Evolutionary conservation across 345 rosid species (phyloP).

Genomic region (Camelina sativa): DNA sequence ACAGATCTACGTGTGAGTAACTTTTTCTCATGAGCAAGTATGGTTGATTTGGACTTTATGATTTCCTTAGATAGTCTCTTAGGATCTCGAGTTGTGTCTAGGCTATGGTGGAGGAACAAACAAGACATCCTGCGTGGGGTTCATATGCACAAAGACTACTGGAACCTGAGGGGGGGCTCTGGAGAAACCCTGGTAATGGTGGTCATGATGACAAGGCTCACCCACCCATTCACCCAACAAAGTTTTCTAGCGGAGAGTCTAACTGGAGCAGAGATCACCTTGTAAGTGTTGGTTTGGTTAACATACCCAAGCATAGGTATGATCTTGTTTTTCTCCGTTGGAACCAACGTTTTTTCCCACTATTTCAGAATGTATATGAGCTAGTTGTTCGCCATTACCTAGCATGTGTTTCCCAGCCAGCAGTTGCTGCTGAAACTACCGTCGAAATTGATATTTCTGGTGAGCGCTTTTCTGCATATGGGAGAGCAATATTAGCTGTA

Average conservation of each 20-base stretch:
- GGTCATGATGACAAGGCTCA: constrained; percentile 99
- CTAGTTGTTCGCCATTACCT: constrained; percentile 95
- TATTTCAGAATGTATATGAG: constrained; percentile 81
- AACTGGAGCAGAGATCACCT: constrained; percentile 91
- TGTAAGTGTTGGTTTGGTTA: constrained; percentile 50
- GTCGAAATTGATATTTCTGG: constrained; percentile 97
- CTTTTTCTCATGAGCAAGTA: constrained; percentile 37
- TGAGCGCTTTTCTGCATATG: constrained; percentile 83
- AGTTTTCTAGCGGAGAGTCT: constrained; percentile 83
- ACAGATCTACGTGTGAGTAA: constrained; percentile 90
- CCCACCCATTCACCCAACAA: constrained; percentile 98
- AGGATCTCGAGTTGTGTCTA: constrained; percentile 44
- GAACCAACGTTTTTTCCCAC: constrained; percentile 5
- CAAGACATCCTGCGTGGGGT: constrained; percentile 91
- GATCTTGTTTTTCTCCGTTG: not conserved
- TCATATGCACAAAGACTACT: constrained; percentile 79
- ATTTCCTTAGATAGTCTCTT: constrained; percentile 34
- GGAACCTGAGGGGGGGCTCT: constrained; percentile 75
- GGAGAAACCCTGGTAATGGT: constrained; percentile 95
- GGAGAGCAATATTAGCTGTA: constrained; percentile 89
- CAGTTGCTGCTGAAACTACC: constrained; percentile 91
- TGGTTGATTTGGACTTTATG: constrained; percentile 16
- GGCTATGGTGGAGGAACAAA: constrained; percentile 88
- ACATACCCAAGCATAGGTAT: constrained; percentile 23
- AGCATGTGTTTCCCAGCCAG: constrained; percentile 98